Percentiles rank a stretch among this genome's conserved stretches.
Evolutionary conservation across 2,329 filamentous ascomycete genomes (phyloP).

Genomic region (Penicillium sp.): DNA sequence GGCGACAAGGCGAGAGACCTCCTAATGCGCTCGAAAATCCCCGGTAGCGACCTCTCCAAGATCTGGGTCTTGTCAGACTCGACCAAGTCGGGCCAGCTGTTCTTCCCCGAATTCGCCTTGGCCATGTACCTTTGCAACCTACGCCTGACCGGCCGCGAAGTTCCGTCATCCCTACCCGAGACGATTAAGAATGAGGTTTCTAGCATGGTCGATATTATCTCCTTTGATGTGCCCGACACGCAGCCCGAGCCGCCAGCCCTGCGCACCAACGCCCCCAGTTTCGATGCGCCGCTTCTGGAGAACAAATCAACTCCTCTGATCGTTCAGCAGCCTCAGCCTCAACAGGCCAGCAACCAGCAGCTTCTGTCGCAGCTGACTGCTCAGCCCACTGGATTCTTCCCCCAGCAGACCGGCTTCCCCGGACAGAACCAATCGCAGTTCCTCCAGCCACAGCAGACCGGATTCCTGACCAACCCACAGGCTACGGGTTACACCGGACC

Average conservation of each 20-base stretch:
- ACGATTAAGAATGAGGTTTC: constrained; percentile 95
- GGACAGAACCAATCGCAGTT: constrained; percentile 57
- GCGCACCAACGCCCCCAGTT: constrained; percentile 72
- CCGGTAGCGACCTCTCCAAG: constrained; percentile 85
- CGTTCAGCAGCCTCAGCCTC: constrained; percentile 69
- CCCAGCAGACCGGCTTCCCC: constrained; percentile 63
- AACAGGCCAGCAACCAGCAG: constrained; percentile 73
- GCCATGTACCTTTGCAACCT: constrained; percentile 99
- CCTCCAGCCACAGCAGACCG: constrained; percentile 72
- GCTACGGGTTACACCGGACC: constrained; percentile 81
- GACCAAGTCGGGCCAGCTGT: constrained; percentile 91
- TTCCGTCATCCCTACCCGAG: constrained; percentile 79
- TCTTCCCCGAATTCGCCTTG: constrained; percentile 96
- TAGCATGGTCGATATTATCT: constrained; percentile 99
- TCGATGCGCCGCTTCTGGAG: constrained; percentile 62
- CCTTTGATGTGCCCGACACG: constrained; percentile 86
- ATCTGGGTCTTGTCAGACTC: constrained; percentile 97
- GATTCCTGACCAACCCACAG: constrained; percentile 73
- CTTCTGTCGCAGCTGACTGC: constrained; percentile 63
- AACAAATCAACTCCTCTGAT: constrained; percentile 57
- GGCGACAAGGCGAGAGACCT: constrained; percentile 89
- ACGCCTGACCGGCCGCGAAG: constrained; percentile 81
- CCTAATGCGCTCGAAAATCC: constrained; percentile 82
- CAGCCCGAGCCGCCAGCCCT: constrained; percentile 58
- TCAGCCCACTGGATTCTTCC: constrained; percentile 57